A percentile compares a stretch with the other conserved stretches of the same genome.
These are phyloP conservation scores for Filobasidium uniguttulatum DNA, from an alignment of 1,284 basidiomycete species.

Conservation along the genomic window DNA sequence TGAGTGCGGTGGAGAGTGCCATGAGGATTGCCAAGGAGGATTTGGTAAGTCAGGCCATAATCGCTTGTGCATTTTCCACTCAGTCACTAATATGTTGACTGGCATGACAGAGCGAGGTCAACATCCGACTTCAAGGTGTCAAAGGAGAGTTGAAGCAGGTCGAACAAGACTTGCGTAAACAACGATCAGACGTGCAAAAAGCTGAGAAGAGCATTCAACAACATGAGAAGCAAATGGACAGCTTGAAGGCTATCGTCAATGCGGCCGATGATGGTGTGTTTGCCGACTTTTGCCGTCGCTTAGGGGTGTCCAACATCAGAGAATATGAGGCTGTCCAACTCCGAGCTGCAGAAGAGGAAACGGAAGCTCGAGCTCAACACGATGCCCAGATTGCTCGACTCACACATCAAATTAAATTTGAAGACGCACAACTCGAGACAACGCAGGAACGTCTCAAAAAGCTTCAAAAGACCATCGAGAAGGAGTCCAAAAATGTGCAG, in stretches of 20 bases:
- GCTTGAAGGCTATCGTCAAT: conserved; percentile 47
- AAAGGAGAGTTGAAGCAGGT: conserved; percentile 9
- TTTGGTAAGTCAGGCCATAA: conserved; percentile 44
- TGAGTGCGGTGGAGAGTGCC: conserved; percentile 64
- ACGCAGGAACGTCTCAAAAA: conserved; percentile 51
- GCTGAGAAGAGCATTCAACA: conserved; percentile 41
- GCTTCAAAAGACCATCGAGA: conserved; percentile 45
- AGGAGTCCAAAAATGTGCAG: conserved; percentile 47
- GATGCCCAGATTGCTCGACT: conserved; percentile 78
- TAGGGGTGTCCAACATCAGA: conserved; percentile 70
- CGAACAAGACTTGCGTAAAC: conserved; percentile 5
- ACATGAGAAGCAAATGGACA: conserved; percentile 44
- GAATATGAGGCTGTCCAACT: conserved; percentile 91
- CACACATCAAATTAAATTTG: conserved; percentile 73
- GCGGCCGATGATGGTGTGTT: conserved; percentile 73
- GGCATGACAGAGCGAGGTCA: not conserved
- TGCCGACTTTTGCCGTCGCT: conserved; percentile 60
- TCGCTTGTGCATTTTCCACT: not conserved
- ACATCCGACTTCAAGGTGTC: conserved; percentile 6
- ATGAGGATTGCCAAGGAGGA: conserved; percentile 66
- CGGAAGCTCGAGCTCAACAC: conserved; percentile 66
- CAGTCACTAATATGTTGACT: not conserved
- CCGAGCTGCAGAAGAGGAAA: conserved; percentile 72
- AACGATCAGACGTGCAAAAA: conserved; percentile 9
- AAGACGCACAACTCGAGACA: conserved; percentile 54